Base-by-base conservation (phyloP, 441 rosid species). In the Biscutella auriculata region DNA sequence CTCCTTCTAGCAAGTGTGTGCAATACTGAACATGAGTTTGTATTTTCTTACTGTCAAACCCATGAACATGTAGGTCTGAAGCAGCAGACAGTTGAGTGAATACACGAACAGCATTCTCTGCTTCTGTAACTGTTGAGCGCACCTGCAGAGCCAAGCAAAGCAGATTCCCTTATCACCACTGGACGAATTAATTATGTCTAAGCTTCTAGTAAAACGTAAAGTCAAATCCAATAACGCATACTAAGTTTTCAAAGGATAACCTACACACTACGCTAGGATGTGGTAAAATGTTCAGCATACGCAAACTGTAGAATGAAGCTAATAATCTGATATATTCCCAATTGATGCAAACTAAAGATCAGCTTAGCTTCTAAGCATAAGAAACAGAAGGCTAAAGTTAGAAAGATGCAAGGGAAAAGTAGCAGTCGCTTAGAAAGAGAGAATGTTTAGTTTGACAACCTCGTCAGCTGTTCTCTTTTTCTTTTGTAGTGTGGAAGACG, bases 1-100 rank as follows among this genome's bases (percentile, higher is more conserved):
- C 97, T 42, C 90, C 97, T 25, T 80, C 92, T 40, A 94, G 84
- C 53, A 94, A 79, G 78, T 94, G 99, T 53, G 87, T 84, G 79
- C 97, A 94, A 75, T 94, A 94, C 59, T 84, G 97, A 46, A 87
- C 97, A 74, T 94, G 99, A 39, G 99, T 90, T 63, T 85, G 86
- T 69, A 94, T 94, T 75, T 94, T 94, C 83, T 94, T 94, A 74
- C 84, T 79, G 70, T 90, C 99, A 76, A 94, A 90, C 66, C 95
- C 97, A 73, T 90, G 97, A 67, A 85, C 80, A 53, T 90, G 87
- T 53, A 85, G 96, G 77, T 83, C 90, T 60, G 99, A 87, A 53
- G 95, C 90, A 70, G 95, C 97, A 65, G 94, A 84, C 71, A 94
- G 60, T 58, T 81, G 95, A 74, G 87, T 82, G 73, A 90, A 90